Evolutionary conservation across 2,329 filamentous ascomycete species (phyloP).

Genomic region (Fusarium tupiense): DNA sequence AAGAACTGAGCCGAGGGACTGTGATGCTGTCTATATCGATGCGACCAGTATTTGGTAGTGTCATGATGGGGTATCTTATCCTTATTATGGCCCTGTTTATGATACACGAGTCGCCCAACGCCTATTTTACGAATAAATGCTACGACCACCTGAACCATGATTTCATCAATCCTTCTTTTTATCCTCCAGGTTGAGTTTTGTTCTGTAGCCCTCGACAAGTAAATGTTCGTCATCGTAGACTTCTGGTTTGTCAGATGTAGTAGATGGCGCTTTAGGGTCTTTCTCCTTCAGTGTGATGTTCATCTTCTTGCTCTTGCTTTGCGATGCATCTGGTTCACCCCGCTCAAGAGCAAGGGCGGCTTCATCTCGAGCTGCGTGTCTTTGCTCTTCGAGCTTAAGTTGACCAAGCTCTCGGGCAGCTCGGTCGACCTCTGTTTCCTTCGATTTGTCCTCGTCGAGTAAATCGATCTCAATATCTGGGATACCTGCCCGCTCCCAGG

Average conservation of each 20-base stretch:
- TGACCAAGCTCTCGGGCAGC: constrained; percentile 52
- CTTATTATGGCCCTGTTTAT: constrained; percentile 5
- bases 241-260: constrained; percentile 34
- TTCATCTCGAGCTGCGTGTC: constrained; percentile 51
- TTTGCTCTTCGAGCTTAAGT: constrained; percentile 57
- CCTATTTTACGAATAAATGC: constrained; percentile 8
- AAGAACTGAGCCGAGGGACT: constrained; percentile 11
- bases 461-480: constrained; percentile 68
- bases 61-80: constrained; percentile 30
- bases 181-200: constrained; percentile 44
- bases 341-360: constrained; percentile 63
- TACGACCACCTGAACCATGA: neutral
- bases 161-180: constrained; percentile 1
- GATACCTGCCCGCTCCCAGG: constrained; percentile 79
- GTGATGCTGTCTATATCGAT: neutral
- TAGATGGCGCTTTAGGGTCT: constrained; percentile 42
- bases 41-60: neutral
- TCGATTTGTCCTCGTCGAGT: constrained; percentile 70
- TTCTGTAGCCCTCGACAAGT: constrained; percentile 62
- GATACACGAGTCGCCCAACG: constrained; percentile 27
- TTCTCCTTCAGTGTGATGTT: constrained; percentile 65
- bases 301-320: constrained; percentile 52
- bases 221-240: constrained; percentile 54
- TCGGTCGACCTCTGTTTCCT: constrained; percentile 55
- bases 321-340: constrained; percentile 37